Evolutionary conservation across 345 rosid genomes (phyloP), one percentile per base, ranked within the genome.

Genomic region (Turnera subulata): DNA sequence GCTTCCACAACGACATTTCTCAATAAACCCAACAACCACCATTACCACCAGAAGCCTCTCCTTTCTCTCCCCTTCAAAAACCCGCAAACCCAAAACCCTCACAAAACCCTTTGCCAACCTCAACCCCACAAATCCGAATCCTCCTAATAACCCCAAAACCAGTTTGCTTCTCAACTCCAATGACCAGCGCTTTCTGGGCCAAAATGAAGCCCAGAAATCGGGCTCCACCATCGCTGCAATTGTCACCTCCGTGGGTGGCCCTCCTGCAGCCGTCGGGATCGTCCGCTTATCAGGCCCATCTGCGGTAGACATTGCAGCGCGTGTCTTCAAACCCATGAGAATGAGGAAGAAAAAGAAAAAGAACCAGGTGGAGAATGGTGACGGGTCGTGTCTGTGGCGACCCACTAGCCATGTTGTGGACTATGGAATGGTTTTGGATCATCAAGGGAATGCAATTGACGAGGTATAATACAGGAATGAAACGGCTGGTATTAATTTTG

Each of bases 351-450:
- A 65, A 73, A 82, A 50, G 69, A 73, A 24, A 1, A 53, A 18
- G 23, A 46, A 24, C 10, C 10, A 45, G 72, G n/a, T n/a, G n/a
- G 70, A 1, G 49, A 50, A 64, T 65, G 58, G 18, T 29, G 58
- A 46, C 2, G 67, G 58, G n/a, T 59, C 71, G 17, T 60, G 35
- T 57, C 38, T 62, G 2, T 91, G 97, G 97, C 55, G 29, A 43
- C 98, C 96, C 21, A 77, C 66, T 11, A 85, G 91, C 57, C 98
- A 91, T 74, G 75, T 82, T 47, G 94, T 88, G 50, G 97, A 91
- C 53, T 91, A 85, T 71, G 97, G 97, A 33, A 70, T 79, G 50
- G 94, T 84, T 50, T 59, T 85, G 64, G 94, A 91, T 74, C 62
- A 50, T 35, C 59, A 56, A 17, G 91, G 83, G 62, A 76, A 74